A percentile compares a stretch with the other conserved stretches of the same genome.
phyloP scores from a whole-genome alignment of 768 basidiomycete genomes.

The Lentinula sp. region DNA sequence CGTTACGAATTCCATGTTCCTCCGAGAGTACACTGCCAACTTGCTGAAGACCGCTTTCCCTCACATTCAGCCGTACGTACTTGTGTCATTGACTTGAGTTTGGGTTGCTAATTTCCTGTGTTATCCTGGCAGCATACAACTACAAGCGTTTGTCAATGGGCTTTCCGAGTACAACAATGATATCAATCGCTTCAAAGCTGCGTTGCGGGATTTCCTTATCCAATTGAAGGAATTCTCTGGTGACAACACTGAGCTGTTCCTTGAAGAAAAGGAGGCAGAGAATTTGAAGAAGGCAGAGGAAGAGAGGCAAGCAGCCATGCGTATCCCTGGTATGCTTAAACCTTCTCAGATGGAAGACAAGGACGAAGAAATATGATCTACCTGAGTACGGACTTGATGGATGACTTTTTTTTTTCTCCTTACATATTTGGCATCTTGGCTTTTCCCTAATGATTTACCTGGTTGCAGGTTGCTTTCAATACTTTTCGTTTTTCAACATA shows the following conservation, averaged over 20 bases:
- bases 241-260: constrained; percentile 86
- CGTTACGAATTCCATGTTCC: constrained; percentile 73
- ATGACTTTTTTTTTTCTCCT: neutral
- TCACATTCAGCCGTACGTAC: constrained; percentile 74
- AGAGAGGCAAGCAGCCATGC: constrained; percentile 84
- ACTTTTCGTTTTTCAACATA: constrained; percentile 15
- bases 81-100: neutral
- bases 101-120: constrained; percentile 2
- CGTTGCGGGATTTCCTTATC: constrained; percentile 95
- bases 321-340: constrained; percentile 97
- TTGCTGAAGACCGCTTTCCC: constrained; percentile 87
- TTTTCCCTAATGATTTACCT: constrained; percentile 13
- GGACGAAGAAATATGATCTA: constrained; percentile 74
- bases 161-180: constrained; percentile 72
- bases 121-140: constrained; percentile 47
- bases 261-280: constrained; percentile 94
- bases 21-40: constrained; percentile 82
- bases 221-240: constrained; percentile 97
- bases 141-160: constrained; percentile 61
- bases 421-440: constrained; percentile 11
- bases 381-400: neutral
- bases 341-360: constrained; percentile 92
- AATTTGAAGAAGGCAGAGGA: constrained; percentile 68
- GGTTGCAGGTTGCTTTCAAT: constrained; percentile 22
- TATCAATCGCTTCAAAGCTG: constrained; percentile 87